Base-by-base conservation (phyloP, 2,329 filamentous ascomycete genomes). In the Alternaria triticina region DNA sequence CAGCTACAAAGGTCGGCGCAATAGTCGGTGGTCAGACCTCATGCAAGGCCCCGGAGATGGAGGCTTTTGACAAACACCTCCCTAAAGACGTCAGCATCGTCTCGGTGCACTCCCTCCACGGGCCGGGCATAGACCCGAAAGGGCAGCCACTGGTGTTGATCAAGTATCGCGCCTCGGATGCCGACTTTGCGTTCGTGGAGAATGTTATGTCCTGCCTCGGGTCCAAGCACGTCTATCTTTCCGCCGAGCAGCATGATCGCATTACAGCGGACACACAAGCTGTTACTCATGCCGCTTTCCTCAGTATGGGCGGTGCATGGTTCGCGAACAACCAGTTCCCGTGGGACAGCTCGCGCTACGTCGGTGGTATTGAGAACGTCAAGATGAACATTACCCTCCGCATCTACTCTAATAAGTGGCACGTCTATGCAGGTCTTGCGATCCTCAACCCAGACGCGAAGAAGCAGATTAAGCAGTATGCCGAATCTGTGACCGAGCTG, bases 391-490 rank as follows among this genome's bases (percentile, higher is more conserved):
- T 98, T 71, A 98, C 94, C 71, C 85, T 99, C 70, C 94, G 96
- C 72, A 98, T 99, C 82, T 99, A 98, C 83, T 90, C 91, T 64
- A 97, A 97, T 81, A 99, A 98, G 81, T 99, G 96, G 96, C 96
- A 99, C 83, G 96, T 99, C 61, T 99, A 99, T 80, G 96, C 96
- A 20, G 96, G 96, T 0, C 90, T 99, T 9, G 96, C 96, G 11
- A 99, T 99, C 76, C 87, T 99, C 62, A 99, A 99, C 79, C 96
- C 96, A 0, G 91, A 94, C 62, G 96, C 96, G 4, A 92, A 91
- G 79, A 87, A 91, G 79, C 96, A 99, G 82, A 98, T 99, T 74
- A 88, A 91, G 59, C 94, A 98, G 83, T 99, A 98, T 79, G 95
- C 96, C 10, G 86, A 91, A 74, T 94, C 91, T 46, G 95, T 97